phyloP scores from a whole-genome alignment of 2,329 filamentous ascomycete species.

The Fusarium globosum region DNA sequence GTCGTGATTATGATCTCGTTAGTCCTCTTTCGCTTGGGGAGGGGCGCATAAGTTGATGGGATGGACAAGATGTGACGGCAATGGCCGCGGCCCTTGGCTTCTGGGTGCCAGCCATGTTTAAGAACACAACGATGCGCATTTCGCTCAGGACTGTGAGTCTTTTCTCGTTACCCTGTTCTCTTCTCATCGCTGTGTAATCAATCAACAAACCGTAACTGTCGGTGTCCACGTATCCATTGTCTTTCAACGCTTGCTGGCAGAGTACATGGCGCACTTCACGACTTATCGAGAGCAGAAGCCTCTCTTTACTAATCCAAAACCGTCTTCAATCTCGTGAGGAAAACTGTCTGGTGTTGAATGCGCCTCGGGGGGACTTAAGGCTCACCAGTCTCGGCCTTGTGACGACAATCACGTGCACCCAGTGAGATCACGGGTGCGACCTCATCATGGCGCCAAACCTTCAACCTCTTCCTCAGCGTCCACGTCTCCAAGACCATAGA shows the following conservation, averaged over 20 bases:
- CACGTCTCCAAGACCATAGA: slow-evolving; percentile 53
- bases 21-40: slow-evolving; percentile 35
- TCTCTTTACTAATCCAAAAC: slow-evolving; percentile 10
- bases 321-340: slow-evolving; percentile 14
- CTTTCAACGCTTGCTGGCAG: background rate
- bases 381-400: slow-evolving; percentile 33
- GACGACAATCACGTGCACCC: slow-evolving; percentile 46
- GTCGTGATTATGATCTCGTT: slow-evolving; percentile 29
- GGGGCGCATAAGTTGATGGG: slow-evolving; percentile 25
- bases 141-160: background rate
- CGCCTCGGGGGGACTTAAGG: slow-evolving; percentile 1
- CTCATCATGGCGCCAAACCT: slow-evolving; percentile 40
- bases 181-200: background rate
- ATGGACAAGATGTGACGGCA: slow-evolving; percentile 22
- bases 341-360: slow-evolving; percentile 10
- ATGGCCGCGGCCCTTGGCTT: slow-evolving; percentile 4
- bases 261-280: slow-evolving; percentile 33
- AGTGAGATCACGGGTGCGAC: slow-evolving; percentile 38
- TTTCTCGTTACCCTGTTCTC: slow-evolving; percentile 8
- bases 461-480: slow-evolving; percentile 50
- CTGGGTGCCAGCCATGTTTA: slow-evolving; percentile 27
- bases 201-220: background rate
- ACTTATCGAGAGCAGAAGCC: slow-evolving; percentile 10
- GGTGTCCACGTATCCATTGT: background rate
- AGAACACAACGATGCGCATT: slow-evolving; percentile 32